Conservation (phyloP, 768 basidiomycete genomes). For the Kwoniella heveanensis region DNA sequence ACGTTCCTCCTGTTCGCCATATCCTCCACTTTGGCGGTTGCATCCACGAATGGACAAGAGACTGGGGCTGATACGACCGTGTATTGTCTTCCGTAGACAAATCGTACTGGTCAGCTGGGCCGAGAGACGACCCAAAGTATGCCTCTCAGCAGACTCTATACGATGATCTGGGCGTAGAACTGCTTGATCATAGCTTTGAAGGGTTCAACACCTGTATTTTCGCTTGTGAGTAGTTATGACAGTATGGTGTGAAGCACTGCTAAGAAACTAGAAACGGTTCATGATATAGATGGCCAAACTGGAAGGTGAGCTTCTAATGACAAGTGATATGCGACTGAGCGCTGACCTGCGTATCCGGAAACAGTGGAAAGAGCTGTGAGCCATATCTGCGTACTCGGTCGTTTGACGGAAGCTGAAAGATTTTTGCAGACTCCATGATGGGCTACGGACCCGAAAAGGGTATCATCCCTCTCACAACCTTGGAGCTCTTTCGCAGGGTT, state of each 20-base stretch:
- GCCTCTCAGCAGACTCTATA: slow-evolving; percentile 94
- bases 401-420: not conserved
- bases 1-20: not conserved
- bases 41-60: no score
- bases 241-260: no score
- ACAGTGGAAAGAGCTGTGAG: slow-evolving; percentile 51
- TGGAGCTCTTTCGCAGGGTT: slow-evolving; percentile 85
- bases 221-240: slow-evolving; percentile 73
- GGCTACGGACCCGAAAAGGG: slow-evolving; percentile 87
- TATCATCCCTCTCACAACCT: slow-evolving; percentile 94
- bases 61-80: slow-evolving; percentile 1
- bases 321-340: not conserved
- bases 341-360: slow-evolving; percentile 18
- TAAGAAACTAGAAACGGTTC: no score
- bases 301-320: slow-evolving; percentile 35
- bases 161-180: slow-evolving; percentile 88
- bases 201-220: slow-evolving; percentile 99
- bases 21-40: no score
- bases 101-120: slow-evolving; percentile 94
- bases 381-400: not conserved
- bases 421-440: slow-evolving; percentile 60
- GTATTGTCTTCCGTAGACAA: slow-evolving; percentile 64
- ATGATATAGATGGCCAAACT: slow-evolving; percentile 49
- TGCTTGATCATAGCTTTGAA: slow-evolving; percentile 91
- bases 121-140: slow-evolving; percentile 83